Percentiles rank a stretch among this genome's conserved stretches.
Evolutionary conservation across 2,329 filamentous ascomycete genomes (phyloP).

Genomic region (Didymellaceae sp.): DNA sequence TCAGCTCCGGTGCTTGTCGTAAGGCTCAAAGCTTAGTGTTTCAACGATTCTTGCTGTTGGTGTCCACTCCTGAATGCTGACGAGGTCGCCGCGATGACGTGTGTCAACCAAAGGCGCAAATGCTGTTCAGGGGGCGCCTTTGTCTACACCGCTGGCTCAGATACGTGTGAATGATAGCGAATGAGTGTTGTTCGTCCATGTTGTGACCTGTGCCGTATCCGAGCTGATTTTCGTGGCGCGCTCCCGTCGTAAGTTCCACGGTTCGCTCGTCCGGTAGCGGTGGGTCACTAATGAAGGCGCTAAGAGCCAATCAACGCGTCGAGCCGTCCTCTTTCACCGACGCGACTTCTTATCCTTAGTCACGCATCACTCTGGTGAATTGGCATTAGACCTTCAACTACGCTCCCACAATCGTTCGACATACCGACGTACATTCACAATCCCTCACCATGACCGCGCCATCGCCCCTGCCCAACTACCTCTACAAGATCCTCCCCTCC

Average conservation of each 20-base stretch:
- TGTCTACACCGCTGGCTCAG: neutral
- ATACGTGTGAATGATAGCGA: neutral
- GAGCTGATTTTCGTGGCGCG: constrained; percentile 20
- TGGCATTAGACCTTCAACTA: neutral
- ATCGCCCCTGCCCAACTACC: constrained; percentile 40
- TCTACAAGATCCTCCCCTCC: constrained; percentile 67
- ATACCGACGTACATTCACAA: neutral
- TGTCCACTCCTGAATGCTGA: constrained; percentile 3
- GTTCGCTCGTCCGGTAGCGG: constrained; percentile 10
- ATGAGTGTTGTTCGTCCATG: constrained; percentile 8
- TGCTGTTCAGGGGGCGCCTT: neutral
- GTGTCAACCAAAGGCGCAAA: constrained; percentile 7
- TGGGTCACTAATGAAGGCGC: constrained; percentile 5
- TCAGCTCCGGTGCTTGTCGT: neutral
- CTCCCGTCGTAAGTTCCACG: constrained; percentile 17
- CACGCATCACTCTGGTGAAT: neutral
- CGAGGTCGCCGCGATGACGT: constrained; percentile 13
- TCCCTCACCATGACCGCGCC: constrained; percentile 38
- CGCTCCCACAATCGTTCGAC: neutral
- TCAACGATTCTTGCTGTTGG: neutral
- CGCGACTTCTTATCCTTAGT: neutral
- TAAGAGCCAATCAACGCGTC: constrained; percentile 13
- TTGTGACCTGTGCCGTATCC: constrained; percentile 16
- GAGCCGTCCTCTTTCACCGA: constrained; percentile 3
- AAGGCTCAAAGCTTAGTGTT: neutral